phyloP scores from a whole-genome alignment of 176 grass and related monocot species.

The Eleusine coracana region DNA sequence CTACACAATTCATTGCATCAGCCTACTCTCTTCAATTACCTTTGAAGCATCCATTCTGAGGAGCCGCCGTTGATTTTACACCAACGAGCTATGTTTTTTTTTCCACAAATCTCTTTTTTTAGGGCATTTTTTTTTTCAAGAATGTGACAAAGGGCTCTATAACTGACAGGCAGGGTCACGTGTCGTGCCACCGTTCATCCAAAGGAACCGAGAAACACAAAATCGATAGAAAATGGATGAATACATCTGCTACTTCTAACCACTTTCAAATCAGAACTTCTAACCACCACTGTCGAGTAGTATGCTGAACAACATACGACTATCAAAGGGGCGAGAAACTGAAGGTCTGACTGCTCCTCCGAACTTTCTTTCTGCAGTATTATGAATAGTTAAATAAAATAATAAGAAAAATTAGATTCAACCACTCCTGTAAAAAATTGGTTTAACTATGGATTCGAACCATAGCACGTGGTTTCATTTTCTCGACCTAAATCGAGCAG shows the following conservation, averaged over 20 bases:
- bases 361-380: too few relatives aligned
- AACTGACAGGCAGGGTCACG: not conserved
- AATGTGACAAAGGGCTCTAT: not conserved
- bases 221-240: not conserved
- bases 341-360: too few relatives aligned
- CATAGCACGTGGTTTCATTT: too few relatives aligned
- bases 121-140: not conserved
- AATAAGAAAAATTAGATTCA: too few relatives aligned
- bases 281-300: not conserved
- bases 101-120: too few relatives aligned
- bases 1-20: not conserved
- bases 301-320: not conserved
- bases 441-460: too few relatives aligned
- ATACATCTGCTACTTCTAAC: not conserved
- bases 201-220: not conserved
- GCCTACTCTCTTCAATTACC: not conserved
- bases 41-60: constrained; percentile 24
- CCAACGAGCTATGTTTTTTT: not conserved
- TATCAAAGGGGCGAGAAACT: not conserved
- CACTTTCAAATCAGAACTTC: not conserved
- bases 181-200: not conserved
- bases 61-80: constrained; percentile 20
- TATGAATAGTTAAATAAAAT: too few relatives aligned
- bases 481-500: too few relatives aligned
- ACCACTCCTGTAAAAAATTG: too few relatives aligned